phyloP scores from a whole-genome alignment of 768 basidiomycete genomes.

The Leccinum subgranulosum region DNA sequence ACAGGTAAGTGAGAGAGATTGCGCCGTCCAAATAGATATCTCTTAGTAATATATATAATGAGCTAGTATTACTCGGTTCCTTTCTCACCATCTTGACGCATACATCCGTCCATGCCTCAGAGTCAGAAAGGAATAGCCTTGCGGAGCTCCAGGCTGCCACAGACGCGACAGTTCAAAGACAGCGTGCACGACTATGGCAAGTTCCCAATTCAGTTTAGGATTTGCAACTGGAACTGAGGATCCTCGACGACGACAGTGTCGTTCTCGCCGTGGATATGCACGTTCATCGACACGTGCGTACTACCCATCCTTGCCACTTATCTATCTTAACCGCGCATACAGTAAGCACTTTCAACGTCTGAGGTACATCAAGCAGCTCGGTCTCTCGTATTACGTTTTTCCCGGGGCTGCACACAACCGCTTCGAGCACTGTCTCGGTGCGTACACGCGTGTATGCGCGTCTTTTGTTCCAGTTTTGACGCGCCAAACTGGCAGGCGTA shows the following conservation, averaged over 20 bases:
- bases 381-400: slow-evolving; percentile 73
- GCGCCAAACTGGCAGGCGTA: slow-evolving; percentile 51
- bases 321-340: background rate
- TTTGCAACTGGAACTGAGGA: too few relatives aligned
- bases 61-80: too few relatives aligned
- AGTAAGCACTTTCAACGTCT: slow-evolving; percentile 74
- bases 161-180: slow-evolving; percentile 34
- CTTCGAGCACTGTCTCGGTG: slow-evolving; percentile 83
- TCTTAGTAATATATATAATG: too few relatives aligned
- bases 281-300: slow-evolving; percentile 66
- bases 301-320: background rate
- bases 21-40: too few relatives aligned
- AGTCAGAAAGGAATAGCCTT: background rate
- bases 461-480: too few relatives aligned
- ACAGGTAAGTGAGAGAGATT: slow-evolving; percentile 9
- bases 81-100: too few relatives aligned
- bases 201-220: slow-evolving; percentile 5
- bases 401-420: slow-evolving; percentile 76
- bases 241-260: slow-evolving; percentile 8
- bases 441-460: slow-evolving; percentile 1
- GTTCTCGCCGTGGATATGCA: slow-evolving; percentile 38
- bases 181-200: slow-evolving; percentile 42
- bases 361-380: slow-evolving; percentile 76
- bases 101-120: background rate
- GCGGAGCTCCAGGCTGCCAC: slow-evolving; percentile 2